Evolutionary conservation across 2,329 filamentous ascomycete genomes (phyloP), one percentile per base, ranked within the genome.

Genomic region (Dactylonectria macrodidyma): DNA sequence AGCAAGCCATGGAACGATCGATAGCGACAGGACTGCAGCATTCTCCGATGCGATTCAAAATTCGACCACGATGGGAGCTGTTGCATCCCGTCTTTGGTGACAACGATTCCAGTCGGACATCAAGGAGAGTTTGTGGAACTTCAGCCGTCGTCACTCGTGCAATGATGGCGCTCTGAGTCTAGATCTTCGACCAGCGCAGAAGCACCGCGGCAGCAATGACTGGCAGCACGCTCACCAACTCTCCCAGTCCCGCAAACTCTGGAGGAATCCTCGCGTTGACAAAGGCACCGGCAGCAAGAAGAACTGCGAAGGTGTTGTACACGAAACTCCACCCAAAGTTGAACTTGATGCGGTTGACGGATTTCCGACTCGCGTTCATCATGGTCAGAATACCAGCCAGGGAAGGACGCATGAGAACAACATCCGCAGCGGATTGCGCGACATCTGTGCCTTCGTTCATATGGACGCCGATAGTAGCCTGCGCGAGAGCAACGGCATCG

Each of bases 161-260:
- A 30, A 30, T 30, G 26, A 30, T 30, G 26, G 26, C 26, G 26
- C 26, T 30, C 26, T 30, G 26, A 30, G 26, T 30, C 24, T 73
- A 76, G 33, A 76, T 62, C 57, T 74, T 73, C 1, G 75, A 69
- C 75, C 75, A 77, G 12, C 73, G 75, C 34, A 76, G 57, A 38
- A 76, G 69, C 12, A 76, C 66, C 3, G 75, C 75, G 0, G 75
- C 75, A 59, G 69, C 58, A 71, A 94, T 86, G 3, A 95, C 91
- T 0, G 92, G 92, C 76, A 93, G 65, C 0, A 95, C 90, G 73
- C 92, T 94, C 0, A 93, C 91, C 38, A 95, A 77, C 81, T 95
- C 92, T 0, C 92, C 92, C 9, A 94, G 74, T 0, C 91, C 92
- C 0, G 91, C 91, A 83, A 86, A 93, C 68, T 86, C 81, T 0